A percentile compares a stretch with the other conserved stretches of the same genome.
Conservation (phyloP, 2,329 filamentous ascomycete genomes). For the Colletotrichum neosansevieriae region DNA sequence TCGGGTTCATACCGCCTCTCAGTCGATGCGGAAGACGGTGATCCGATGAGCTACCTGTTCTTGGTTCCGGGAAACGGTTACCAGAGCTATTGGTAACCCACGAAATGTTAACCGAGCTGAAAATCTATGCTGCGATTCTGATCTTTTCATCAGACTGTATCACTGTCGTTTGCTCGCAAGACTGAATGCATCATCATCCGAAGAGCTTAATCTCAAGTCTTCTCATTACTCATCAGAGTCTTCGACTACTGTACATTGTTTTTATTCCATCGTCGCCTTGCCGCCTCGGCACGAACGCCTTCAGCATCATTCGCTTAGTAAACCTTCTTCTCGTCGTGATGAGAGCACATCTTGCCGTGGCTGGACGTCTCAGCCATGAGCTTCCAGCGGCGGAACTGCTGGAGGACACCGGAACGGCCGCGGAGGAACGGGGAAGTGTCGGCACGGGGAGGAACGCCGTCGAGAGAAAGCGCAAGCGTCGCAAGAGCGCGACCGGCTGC, state of each 20-base stretch:
- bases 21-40: conserved; percentile 3
- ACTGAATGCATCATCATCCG: not conserved
- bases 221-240: not conserved
- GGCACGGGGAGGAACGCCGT: conserved; percentile 50
- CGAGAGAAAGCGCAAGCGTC: conserved; percentile 50
- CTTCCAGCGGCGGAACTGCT: conserved; percentile 35
- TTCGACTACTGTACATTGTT: conserved; percentile 4
- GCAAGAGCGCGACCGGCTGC: conserved; percentile 65
- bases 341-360: conserved; percentile 39
- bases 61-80: too few species aligned
- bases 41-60: not conserved
- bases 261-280: not conserved
- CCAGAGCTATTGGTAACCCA: too few species aligned
- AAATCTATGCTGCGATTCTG: too few species aligned
- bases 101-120: too few species aligned
- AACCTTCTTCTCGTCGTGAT: conserved; percentile 34
- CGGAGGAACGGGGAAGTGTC: conserved; percentile 45
- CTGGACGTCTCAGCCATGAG: conserved; percentile 22
- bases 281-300: not conserved
- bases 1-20: conserved; percentile 7
- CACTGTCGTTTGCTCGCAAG: too few species aligned
- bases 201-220: not conserved
- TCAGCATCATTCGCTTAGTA: not conserved
- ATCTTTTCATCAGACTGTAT: too few species aligned
- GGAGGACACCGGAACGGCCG: conserved; percentile 30